A percentile compares a stretch with the other conserved stretches of the same genome.
Evolutionary conservation across 768 basidiomycete species (phyloP).

Genomic region (Filobasidium floriforme): DNA sequence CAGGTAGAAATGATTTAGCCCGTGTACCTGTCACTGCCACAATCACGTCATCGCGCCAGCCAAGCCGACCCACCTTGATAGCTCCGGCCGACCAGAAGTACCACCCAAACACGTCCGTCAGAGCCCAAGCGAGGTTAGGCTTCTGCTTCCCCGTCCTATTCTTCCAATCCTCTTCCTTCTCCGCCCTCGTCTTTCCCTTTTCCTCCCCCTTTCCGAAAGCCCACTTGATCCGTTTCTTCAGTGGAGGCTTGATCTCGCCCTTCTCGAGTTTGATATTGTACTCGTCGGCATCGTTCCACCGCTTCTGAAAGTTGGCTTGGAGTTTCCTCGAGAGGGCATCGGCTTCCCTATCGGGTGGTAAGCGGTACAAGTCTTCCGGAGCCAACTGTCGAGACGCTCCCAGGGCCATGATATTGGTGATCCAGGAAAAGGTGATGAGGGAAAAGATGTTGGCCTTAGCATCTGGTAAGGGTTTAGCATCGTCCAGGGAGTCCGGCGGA

Average conservation of each 20-base stretch:
- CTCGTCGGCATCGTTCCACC: constrained; percentile 54
- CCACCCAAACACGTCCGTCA: constrained; percentile 39
- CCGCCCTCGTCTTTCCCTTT: constrained; percentile 47
- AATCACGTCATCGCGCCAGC: neutral
- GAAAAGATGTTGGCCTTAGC: constrained; percentile 56
- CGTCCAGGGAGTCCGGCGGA: constrained; percentile 40
- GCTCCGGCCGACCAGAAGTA: constrained; percentile 48
- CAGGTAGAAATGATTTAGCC: too few species aligned
- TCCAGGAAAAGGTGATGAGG: constrained; percentile 65
- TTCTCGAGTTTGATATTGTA: constrained; percentile 65
- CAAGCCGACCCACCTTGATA: constrained; percentile 40
- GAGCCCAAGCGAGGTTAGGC: constrained; percentile 39
- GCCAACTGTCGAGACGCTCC: constrained; percentile 77
- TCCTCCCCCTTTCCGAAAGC: constrained; percentile 45
- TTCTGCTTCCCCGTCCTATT: constrained; percentile 37
- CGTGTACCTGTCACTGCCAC: too few species aligned
- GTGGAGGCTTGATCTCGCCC: constrained; percentile 59
- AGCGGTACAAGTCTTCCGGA: constrained; percentile 69
- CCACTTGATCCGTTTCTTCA: constrained; percentile 55
- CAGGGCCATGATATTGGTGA: constrained; percentile 60
- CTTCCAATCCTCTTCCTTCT: constrained; percentile 33
- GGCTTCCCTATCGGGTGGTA: constrained; percentile 59
- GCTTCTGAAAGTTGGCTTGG: constrained; percentile 57
- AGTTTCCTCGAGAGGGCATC: constrained; percentile 59
- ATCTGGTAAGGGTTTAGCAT: constrained; percentile 55